phyloP scores from a whole-genome alignment of 352 stramenopile genomes.

The Thraustochytrium striatum region DNA sequence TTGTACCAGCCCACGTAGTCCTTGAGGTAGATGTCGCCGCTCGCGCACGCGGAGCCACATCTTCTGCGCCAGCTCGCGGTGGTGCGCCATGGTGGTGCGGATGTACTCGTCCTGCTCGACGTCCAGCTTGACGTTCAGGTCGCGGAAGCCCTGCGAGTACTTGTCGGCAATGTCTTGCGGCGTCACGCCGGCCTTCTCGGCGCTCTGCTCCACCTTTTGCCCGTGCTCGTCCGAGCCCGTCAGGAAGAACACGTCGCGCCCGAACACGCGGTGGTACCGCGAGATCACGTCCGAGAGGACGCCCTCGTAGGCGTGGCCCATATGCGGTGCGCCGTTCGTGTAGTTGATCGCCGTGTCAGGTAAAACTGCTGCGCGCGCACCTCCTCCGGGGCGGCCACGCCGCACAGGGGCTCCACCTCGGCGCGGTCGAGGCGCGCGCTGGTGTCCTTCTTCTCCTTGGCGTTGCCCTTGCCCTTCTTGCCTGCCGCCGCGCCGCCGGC shows the following conservation, averaged over 20 bases:
- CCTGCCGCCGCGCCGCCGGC: too few relatives aligned
- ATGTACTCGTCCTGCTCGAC: slow-evolving; percentile 86
- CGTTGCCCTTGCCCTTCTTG: neutral
- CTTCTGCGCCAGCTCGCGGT: slow-evolving; percentile 89
- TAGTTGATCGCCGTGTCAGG: slow-evolving; percentile 51
- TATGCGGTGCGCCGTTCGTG: slow-evolving; percentile 77
- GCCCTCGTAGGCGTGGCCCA: slow-evolving; percentile 98
- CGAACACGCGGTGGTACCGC: slow-evolving; percentile 81
- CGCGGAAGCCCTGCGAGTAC: slow-evolving; percentile 75
- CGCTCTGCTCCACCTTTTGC: slow-evolving; percentile 97
- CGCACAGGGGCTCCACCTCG: neutral
- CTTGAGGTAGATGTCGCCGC: slow-evolving; percentile 90
- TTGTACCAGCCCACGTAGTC: slow-evolving; percentile 97
- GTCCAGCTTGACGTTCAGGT: slow-evolving; percentile 70
- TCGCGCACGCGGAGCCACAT: slow-evolving; percentile 84
- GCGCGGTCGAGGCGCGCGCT: neutral
- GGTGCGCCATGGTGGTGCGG: slow-evolving; percentile 86
- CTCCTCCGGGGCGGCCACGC: neutral
- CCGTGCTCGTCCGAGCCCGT: slow-evolving; percentile 95
- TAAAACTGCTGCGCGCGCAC: slow-evolving; percentile 43
- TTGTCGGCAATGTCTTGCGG: slow-evolving; percentile 93
- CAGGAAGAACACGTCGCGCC: slow-evolving; percentile 66
- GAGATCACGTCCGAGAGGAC: slow-evolving; percentile 91
- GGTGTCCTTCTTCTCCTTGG: neutral
- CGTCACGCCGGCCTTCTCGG: slow-evolving; percentile 76